Evolutionary conservation across 441 rosid species (phyloP).

Genomic region (Bruguiera hainesii): DNA sequence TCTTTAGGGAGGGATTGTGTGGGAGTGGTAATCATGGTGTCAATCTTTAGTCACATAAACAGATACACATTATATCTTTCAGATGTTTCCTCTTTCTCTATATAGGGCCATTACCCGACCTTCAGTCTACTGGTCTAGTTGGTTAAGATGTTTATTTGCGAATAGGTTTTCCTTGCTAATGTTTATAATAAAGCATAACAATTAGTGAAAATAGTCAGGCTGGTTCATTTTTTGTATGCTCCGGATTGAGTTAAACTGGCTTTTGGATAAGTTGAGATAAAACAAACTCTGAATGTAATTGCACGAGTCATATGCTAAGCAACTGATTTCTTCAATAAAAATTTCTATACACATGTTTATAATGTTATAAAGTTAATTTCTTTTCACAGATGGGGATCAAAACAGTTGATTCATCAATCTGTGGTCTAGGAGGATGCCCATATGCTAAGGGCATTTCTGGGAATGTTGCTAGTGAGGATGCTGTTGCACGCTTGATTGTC

Average conservation of each 20-base stretch:
- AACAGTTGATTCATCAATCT: slow-evolving; percentile 70
- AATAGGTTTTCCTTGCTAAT: background rate
- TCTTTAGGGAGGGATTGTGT: slow-evolving; percentile 29
- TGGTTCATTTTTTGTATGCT: background rate
- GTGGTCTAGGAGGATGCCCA: slow-evolving; percentile 92
- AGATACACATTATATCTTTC: too few species aligned
- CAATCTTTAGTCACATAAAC: too few species aligned
- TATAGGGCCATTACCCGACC: too few species aligned
- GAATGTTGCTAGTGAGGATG: slow-evolving; percentile 90
- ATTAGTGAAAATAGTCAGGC: background rate
- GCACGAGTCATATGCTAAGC: background rate
- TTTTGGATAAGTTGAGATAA: background rate
- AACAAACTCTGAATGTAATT: background rate
- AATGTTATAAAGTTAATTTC: background rate
- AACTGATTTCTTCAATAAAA: background rate
- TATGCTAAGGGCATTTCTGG: slow-evolving; percentile 95
- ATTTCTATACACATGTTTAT: background rate
- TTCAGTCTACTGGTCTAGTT: background rate
- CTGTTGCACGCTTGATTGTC: slow-evolving; percentile 82
- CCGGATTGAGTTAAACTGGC: background rate
- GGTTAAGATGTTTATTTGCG: background rate
- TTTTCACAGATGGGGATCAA: slow-evolving; percentile 73
- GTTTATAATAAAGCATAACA: background rate
- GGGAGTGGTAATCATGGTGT: too few species aligned
- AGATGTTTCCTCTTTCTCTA: too few species aligned